phyloP scores from a whole-genome alignment of 768 basidiomycete species.

The Pholiota molesta region DNA sequence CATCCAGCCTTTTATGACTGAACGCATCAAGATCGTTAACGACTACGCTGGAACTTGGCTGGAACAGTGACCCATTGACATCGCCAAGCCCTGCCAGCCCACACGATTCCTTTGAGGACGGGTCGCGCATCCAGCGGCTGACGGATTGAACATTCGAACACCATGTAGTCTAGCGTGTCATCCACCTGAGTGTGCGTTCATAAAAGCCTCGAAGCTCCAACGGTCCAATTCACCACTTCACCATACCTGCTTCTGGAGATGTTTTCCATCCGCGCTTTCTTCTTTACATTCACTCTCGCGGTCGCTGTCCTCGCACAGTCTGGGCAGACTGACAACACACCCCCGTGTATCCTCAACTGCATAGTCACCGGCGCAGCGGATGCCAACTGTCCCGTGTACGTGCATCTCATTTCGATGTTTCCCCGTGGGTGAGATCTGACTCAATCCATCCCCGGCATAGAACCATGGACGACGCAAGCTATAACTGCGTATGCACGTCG shows the following conservation, averaged over 20 bases:
- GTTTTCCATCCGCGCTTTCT: neutral
- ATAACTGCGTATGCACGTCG: constrained; percentile 1
- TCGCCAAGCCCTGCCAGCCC: too few relatives aligned
- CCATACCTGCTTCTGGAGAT: neutral
- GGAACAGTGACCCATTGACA: too few relatives aligned
- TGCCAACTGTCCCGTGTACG: constrained; percentile 8
- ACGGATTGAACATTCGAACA: too few relatives aligned
- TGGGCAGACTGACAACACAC: neutral
- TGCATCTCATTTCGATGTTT: neutral
- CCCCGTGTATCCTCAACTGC: constrained; percentile 11
- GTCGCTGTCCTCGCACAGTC: neutral
- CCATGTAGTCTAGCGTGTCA: neutral
- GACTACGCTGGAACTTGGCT: too few relatives aligned
- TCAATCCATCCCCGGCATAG: neutral
- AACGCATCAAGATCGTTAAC: too few relatives aligned
- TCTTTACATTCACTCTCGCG: neutral
- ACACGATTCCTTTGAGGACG: too few relatives aligned
- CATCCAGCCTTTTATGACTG: too few relatives aligned
- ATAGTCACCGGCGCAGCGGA: neutral
- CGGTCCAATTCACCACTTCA: too few relatives aligned
- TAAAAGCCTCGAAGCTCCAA: neutral
- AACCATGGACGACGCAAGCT: neutral
- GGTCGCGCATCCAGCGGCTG: too few relatives aligned
- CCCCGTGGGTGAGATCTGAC: neutral
- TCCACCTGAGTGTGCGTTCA: neutral